phyloP scores from a whole-genome alignment of 2,329 filamentous ascomycete genomes.

The Claviceps cyperi region DNA sequence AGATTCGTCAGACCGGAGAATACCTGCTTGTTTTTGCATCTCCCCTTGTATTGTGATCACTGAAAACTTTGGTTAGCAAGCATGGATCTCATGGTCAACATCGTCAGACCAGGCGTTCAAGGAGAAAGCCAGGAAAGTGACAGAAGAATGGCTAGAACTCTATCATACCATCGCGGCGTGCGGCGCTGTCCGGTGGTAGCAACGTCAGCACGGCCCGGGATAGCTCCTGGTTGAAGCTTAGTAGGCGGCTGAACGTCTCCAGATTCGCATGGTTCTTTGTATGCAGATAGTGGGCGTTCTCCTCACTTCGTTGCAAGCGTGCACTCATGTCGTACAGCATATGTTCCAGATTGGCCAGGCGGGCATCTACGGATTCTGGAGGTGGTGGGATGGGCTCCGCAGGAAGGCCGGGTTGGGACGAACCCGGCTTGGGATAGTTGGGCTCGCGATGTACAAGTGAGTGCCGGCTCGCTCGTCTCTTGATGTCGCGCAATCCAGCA shows the following conservation, averaged over 20 bases:
- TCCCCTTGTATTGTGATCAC: constrained; percentile 43
- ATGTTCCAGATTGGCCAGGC: constrained; percentile 65
- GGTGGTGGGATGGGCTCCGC: constrained; percentile 60
- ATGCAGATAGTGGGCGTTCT: constrained; percentile 64
- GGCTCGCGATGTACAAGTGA: constrained; percentile 88
- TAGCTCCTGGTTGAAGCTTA: constrained; percentile 73
- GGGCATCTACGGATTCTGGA: constrained; percentile 62
- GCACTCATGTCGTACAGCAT: constrained; percentile 65
- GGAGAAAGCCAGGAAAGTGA: constrained; percentile 12
- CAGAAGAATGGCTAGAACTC: neutral
- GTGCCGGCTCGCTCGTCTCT: constrained; percentile 83
- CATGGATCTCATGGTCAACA: neutral
- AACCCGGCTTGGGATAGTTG: constrained; percentile 57
- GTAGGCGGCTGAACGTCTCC: constrained; percentile 58
- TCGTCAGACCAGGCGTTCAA: neutral
- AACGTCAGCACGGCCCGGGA: constrained; percentile 60
- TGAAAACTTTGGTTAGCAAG: constrained; percentile 13
- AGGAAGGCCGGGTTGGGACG: constrained; percentile 71
- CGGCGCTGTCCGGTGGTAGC: constrained; percentile 58
- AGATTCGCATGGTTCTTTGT: constrained; percentile 69
- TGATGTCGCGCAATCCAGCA: constrained; percentile 84
- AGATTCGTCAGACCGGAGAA: constrained; percentile 44
- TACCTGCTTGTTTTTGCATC: constrained; percentile 46
- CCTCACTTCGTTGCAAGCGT: constrained; percentile 69
- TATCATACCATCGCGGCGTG: constrained; percentile 67